Evolutionary conservation across 768 basidiomycete genomes (phyloP), one percentile per base, ranked within the genome.

Genomic region (Lentinus brumalis): DNA sequence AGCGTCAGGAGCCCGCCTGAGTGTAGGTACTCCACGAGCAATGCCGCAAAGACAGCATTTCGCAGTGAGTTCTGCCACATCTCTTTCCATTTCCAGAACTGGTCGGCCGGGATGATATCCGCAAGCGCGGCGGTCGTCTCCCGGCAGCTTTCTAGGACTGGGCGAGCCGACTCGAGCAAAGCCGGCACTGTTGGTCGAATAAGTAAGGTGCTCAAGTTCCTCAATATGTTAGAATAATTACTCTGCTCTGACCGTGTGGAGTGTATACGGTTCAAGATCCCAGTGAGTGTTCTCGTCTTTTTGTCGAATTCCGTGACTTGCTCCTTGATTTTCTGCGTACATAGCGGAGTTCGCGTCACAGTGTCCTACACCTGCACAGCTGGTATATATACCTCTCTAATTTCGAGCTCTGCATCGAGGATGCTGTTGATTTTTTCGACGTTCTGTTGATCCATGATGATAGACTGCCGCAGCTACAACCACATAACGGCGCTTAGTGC

Each of bases 1-100:
- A 92, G 68, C 2, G 89, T 80, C 42, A 90, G 76, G 30, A 94
- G 80, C 40, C 75, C 79, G 29, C 88, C 81, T 39, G 68, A 78
- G 5, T 80, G 76, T 7, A 94, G 78, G 67, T 87, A 94, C 68
- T 88, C 82, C 12, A 86, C 77, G 38, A 93, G 71, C 16, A 86
- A 83, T 0, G 84, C 85, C 42, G 83, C 80, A 67, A 88, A 93
- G 0, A 92, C 79, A 11, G 84, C 83, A 16, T 81, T 81, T 57
- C 91, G 80, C 40, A 92, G 71, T 4, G 88, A 86, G 67, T 83
- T 85, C 1, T 82, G 80, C 91, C 91, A 92, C 84, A 89, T 84
- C 29, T 92, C 89, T 70, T 89, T 91, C 88, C 88, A 93, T 57
- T 85, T 79, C 91, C 91, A 93, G 62, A 90, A 86, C 64, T 92